These are phyloP conservation scores for Colletotrichum sansevieriae DNA, from an alignment of 2,329 filamentous ascomycete species.

Conservation along the genomic window DNA sequence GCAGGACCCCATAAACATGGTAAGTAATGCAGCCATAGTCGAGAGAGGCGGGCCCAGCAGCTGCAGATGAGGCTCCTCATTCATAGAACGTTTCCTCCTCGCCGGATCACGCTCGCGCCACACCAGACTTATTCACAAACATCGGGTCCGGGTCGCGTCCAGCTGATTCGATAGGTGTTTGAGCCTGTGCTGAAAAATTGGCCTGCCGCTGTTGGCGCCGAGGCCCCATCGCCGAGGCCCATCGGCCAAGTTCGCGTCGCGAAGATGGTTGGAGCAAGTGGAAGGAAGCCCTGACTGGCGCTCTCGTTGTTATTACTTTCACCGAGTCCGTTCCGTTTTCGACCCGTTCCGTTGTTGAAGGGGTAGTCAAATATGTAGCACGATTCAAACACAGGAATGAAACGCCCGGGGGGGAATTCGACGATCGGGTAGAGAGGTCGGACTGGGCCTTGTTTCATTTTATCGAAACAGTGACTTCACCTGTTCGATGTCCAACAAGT, in stretches of 20 bases:
- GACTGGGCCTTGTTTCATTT: conserved; percentile 29
- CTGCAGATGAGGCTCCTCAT: background rate
- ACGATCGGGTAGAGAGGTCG: background rate
- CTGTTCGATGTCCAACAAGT: background rate
- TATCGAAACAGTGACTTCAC: background rate
- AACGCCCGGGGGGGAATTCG: background rate
- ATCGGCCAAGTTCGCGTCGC: conserved; percentile 32
- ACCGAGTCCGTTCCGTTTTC: conserved; percentile 7
- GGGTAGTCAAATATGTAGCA: background rate
- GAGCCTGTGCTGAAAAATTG: conserved; percentile 23
- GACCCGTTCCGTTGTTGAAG: too few relatives aligned
- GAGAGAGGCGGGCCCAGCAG: too few relatives aligned
- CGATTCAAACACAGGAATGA: background rate
- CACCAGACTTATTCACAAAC: background rate
- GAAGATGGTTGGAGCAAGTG: background rate
- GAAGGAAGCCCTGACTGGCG: background rate
- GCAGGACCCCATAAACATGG: background rate
- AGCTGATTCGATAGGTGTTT: conserved; percentile 14
- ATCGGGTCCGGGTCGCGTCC: conserved; percentile 14
- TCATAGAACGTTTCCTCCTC: background rate
- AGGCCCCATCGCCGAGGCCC: background rate
- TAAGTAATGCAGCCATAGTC: background rate
- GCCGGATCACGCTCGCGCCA: conserved; percentile 8
- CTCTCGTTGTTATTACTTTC: background rate
- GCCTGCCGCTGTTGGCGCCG: conserved; percentile 27